Base-by-base conservation (phyloP, 129 eudicot species). In the Escallonia herrerae region DNA sequence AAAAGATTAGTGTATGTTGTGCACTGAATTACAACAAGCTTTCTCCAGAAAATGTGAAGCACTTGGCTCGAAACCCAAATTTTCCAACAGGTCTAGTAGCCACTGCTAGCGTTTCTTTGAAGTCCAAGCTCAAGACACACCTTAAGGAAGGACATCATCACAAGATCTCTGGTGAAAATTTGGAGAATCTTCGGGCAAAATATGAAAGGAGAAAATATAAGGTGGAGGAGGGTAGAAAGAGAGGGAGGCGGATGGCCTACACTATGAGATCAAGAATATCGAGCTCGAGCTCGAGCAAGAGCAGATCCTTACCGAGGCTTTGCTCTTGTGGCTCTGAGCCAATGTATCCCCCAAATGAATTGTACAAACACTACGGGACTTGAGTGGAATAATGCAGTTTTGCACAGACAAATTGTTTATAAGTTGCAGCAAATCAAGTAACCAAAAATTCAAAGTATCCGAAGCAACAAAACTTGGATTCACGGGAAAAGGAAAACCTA, bases 1-100 rank as follows among this genome's bases (percentile, higher is more conserved):
- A 86, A 41, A 74, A 22, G 55, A 65, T n/a, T 8, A 71, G 44
- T 60, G 15, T 86, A 12, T 76, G 81, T 61, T 63, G 76, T 40
- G 75, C 53, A 8, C 15, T 86, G 67, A 72, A 82, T 33, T 69
- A 59, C 51, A 74, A 64, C 60, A 82, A 71, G 75, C 69, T 76
- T 6, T 79, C 83, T 22, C 10, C 48, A 49, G 63, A 37, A 5
- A 53, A 63, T 4, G 37, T 40, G 51, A 13, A 52, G 50, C 15
- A 69, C n/a, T 56, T 78, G 44, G 58, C 76, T n/a, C 58, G 48
- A 33, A 75, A 84, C 62, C 9, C 33, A 1, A 68, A 55, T 0
- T 53, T 64, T 45, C 69, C 74, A 59, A 63, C 72, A 1, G 51
- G 15, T 15, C 44, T 52, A 15, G 11, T 5, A 47, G 60, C 9